A percentile compares a stretch with the other conserved stretches of the same genome.
Conservation (phyloP, 441 rosid genomes). For the Aquilaria agallochum region DNA sequence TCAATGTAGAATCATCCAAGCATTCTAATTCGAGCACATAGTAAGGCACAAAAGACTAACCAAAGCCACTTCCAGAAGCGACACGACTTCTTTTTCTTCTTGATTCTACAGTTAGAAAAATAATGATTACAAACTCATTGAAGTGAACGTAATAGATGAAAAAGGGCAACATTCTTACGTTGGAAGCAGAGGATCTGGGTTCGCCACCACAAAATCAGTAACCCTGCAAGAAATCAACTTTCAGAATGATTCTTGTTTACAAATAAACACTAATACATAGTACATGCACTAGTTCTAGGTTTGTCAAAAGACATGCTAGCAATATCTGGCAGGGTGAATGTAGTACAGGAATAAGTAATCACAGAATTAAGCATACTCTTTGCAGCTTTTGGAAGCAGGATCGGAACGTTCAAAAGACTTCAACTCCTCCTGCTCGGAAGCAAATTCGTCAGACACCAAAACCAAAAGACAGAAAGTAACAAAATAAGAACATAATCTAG, state of each 20-base stretch:
- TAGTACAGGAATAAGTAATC: not conserved
- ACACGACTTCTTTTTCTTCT: constrained; percentile 12
- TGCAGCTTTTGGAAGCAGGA: constrained; percentile 48
- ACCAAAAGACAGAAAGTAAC: no score
- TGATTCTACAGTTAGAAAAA: constrained; percentile 16
- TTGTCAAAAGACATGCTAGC: not conserved
- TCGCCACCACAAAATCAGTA: constrained; percentile 34
- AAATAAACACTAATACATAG: not conserved
- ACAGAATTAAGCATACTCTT: constrained; percentile 41
- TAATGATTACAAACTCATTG: not conserved
- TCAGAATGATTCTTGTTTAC: not conserved
- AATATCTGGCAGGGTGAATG: not conserved
- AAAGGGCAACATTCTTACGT: constrained; percentile 16
- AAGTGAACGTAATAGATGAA: not conserved
- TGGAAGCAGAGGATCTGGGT: constrained; percentile 35
- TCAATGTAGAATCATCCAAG: no score
- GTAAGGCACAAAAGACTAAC: constrained; percentile 13
- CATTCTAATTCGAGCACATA: no score
- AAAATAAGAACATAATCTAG: no score
- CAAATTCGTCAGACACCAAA: not conserved
- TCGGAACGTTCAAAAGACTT: constrained; percentile 36
- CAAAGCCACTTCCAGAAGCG: constrained; percentile 26
- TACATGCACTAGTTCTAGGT: not conserved
- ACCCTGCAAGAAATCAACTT: constrained; percentile 26
- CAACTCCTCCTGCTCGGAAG: constrained; percentile 41